Conservation (phyloP, 495 filamentous ascomycete genomes). For the Pseudotulostoma volvatum region DNA sequence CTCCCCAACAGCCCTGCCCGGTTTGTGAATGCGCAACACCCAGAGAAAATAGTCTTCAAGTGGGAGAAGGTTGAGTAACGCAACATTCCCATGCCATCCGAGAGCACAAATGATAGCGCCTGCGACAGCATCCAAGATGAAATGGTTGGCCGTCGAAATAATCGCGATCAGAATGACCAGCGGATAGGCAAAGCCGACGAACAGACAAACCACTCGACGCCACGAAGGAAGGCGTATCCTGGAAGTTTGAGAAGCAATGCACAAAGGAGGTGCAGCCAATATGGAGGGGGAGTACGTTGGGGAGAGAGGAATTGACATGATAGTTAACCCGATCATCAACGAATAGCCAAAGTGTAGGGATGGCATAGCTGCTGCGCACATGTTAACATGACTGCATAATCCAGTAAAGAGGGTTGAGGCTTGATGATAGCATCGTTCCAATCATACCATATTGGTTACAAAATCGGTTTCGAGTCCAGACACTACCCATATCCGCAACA, state of each 20-base stretch:
- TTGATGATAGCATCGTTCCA: not conserved
- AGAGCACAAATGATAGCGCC: slow-evolving; percentile 42
- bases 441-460: slow-evolving; percentile 45
- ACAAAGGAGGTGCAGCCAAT: too few species aligned
- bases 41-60: slow-evolving; percentile 52
- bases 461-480: slow-evolving; percentile 61
- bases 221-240: slow-evolving; percentile 23
- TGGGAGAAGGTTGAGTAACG: slow-evolving; percentile 42
- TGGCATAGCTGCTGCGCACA: slow-evolving; percentile 50
- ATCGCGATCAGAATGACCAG: slow-evolving; percentile 48
- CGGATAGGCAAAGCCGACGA: slow-evolving; percentile 46
- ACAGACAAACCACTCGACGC: slow-evolving; percentile 28
- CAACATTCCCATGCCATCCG: slow-evolving; percentile 40
- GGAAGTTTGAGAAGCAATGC: slow-evolving; percentile 8
- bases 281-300: slow-evolving; percentile 10
- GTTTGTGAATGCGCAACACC: slow-evolving; percentile 45
- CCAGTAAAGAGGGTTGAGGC: too few species aligned
- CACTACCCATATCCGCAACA: slow-evolving; percentile 39
- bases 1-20: slow-evolving; percentile 18
- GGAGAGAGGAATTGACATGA: slow-evolving; percentile 37
- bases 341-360: slow-evolving; percentile 70
- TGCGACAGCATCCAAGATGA: slow-evolving; percentile 53
- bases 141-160: slow-evolving; percentile 59
- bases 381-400: not conserved
- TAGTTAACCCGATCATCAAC: slow-evolving; percentile 54